A percentile compares a stretch with the other conserved stretches of the same genome.
Evolutionary conservation across 1,284 basidiomycete genomes (phyloP).

Genomic region (Heterobasidion irregulare): DNA sequence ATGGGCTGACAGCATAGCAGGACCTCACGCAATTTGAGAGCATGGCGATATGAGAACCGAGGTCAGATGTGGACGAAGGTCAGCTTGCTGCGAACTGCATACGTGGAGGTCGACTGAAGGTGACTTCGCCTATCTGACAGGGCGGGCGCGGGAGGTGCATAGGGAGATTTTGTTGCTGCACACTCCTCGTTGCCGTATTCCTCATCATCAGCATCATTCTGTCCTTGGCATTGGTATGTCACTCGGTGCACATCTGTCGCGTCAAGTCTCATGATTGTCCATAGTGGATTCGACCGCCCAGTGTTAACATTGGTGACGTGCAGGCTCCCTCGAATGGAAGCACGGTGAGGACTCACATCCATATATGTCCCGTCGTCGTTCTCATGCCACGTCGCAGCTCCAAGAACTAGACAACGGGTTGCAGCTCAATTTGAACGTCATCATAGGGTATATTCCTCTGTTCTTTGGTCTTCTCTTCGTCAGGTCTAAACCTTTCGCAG

Average conservation of each 20-base stretch:
- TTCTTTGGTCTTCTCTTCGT: neutral
- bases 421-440: slow-evolving; percentile 55
- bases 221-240: slow-evolving; percentile 61
- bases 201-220: slow-evolving; percentile 58
- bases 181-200: slow-evolving; percentile 47
- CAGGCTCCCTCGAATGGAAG: slow-evolving; percentile 29
- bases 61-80: slow-evolving; percentile 10
- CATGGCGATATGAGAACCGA: slow-evolving; percentile 11
- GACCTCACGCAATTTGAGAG: slow-evolving; percentile 6
- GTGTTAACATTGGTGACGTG: slow-evolving; percentile 55
- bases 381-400: slow-evolving; percentile 13
- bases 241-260: neutral
- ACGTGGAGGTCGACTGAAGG: neutral
- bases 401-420: slow-evolving; percentile 34
- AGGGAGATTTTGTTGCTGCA: slow-evolving; percentile 57
- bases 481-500: slow-evolving; percentile 26
- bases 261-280: neutral
- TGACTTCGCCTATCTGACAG: neutral
- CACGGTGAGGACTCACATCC: slow-evolving; percentile 26
- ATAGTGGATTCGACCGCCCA: slow-evolving; percentile 78
- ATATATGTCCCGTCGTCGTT: slow-evolving; percentile 3
- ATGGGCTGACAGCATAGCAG: neutral
- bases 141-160: slow-evolving; percentile 16
- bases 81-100: neutral
- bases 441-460: slow-evolving; percentile 36